Evolutionary conservation across 768 basidiomycete species (phyloP).

Genomic region (Naematelia encephala): DNA sequence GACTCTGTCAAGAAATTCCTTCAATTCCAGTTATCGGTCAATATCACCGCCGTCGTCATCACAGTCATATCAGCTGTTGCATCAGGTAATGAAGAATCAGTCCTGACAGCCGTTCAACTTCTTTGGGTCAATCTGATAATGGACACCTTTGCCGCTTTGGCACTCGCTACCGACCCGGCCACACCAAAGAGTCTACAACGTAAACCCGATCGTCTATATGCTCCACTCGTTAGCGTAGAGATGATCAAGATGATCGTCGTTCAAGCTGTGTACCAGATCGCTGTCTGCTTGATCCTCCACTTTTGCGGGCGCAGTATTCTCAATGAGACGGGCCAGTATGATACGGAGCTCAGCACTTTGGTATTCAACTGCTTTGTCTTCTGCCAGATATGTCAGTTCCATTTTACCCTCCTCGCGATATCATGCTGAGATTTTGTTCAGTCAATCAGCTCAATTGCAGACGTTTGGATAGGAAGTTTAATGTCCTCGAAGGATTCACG

Average conservation of each 20-base stretch:
- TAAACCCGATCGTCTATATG: slow-evolving; percentile 82
- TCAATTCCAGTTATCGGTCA: slow-evolving; percentile 76
- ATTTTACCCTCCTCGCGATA: not conserved
- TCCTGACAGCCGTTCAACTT: slow-evolving; percentile 91
- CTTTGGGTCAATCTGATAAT: slow-evolving; percentile 87
- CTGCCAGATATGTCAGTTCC: slow-evolving; percentile 69
- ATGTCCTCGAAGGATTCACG: slow-evolving; percentile 79
- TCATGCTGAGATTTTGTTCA: slow-evolving; percentile 4
- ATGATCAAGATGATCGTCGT: slow-evolving; percentile 97
- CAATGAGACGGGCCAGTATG: slow-evolving; percentile 36
- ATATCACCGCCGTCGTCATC: slow-evolving; percentile 91
- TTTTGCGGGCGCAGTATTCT: slow-evolving; percentile 75
- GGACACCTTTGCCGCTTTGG: slow-evolving; percentile 88
- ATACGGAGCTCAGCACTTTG: slow-evolving; percentile 65
- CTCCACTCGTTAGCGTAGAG: slow-evolving; percentile 82
- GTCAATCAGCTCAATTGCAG: slow-evolving; percentile 89
- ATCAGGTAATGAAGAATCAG: slow-evolving; percentile 70
- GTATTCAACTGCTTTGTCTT: slow-evolving; percentile 99
- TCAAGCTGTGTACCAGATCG: slow-evolving; percentile 83
- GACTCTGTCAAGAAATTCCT: slow-evolving; percentile 96
- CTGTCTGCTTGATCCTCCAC: slow-evolving; percentile 80
- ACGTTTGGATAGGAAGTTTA: slow-evolving; percentile 75
- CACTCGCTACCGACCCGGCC: slow-evolving; percentile 94
- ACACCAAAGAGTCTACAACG: slow-evolving; percentile 69
- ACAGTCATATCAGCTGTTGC: slow-evolving; percentile 88